These are phyloP conservation scores for Thalassiosira pacifica DNA, from an alignment of 352 stramenopile species.

Conservation along the genomic window DNA sequence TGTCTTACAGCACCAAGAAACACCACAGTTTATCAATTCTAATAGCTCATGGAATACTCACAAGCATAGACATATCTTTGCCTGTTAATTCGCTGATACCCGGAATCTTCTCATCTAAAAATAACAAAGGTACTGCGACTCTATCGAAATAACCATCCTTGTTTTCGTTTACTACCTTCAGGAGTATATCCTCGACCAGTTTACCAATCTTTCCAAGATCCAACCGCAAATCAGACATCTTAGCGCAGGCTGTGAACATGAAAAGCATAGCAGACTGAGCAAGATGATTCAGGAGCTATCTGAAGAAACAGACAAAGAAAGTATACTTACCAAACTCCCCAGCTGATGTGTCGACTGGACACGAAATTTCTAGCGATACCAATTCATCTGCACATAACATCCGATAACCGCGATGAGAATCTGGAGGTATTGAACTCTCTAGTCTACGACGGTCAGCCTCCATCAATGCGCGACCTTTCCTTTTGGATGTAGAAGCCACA, in stretches of 20 bases:
- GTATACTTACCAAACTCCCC: neutral
- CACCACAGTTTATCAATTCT: too few species aligned
- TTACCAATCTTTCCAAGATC: neutral
- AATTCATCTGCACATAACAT: neutral
- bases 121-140: neutral
- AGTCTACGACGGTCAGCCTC: neutral
- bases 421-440: neutral
- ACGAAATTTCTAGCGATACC: neutral
- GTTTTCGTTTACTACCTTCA: neutral
- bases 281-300: too few species aligned
- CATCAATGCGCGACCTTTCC: neutral
- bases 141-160: constrained; percentile 22
- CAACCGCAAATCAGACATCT: neutral
- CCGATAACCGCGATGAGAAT: constrained; percentile 4
- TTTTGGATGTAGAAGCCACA: neutral
- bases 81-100: neutral
- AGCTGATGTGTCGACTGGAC: neutral
- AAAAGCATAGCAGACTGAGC: too few species aligned
- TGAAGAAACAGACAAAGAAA: too few species aligned
- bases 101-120: neutral
- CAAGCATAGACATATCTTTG: neutral
- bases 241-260: neutral
- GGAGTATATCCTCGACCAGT: neutral
- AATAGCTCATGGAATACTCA: too few species aligned
- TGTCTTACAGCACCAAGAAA: too few species aligned